Percentiles rank a stretch among this genome's conserved stretches.
Evolutionary conservation across 441 rosid species (phyloP).

Genomic region (Adansonia madagascariensis): DNA sequence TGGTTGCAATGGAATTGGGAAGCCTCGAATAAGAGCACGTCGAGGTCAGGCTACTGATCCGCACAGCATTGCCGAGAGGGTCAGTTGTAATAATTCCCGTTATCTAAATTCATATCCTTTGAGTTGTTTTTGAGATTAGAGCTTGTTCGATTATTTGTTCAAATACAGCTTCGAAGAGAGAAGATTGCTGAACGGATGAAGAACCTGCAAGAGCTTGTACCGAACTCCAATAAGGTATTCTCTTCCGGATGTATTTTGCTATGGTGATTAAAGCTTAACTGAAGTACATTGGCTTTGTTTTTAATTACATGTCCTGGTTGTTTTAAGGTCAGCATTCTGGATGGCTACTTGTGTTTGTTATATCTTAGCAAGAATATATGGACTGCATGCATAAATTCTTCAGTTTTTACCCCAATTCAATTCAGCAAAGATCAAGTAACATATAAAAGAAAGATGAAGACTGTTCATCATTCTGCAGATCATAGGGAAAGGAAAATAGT

Average conservation of each 20-base stretch:
- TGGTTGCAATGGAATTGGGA: constrained; percentile 40
- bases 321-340: constrained; percentile 3
- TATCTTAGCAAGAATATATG: not conserved
- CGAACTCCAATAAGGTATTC: constrained; percentile 69
- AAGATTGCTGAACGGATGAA: constrained; percentile 82
- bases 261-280: not conserved
- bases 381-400: constrained; percentile 6
- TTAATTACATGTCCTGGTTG: not conserved
- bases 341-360: not conserved
- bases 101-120: not conserved
- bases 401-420: not conserved
- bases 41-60: constrained; percentile 94
- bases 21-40: constrained; percentile 74
- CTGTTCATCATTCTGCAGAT: constrained; percentile 1
- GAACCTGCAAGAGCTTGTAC: constrained; percentile 78
- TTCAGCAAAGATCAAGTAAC: not conserved
- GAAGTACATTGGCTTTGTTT: not conserved
- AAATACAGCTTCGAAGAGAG: constrained; percentile 68
- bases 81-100: constrained; percentile 29
- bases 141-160: constrained; percentile 11
- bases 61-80: constrained; percentile 87
- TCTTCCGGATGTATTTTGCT: not conserved
- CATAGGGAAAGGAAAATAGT: not conserved
- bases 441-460: not conserved
- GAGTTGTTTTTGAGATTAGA: constrained; percentile 8